Base-by-base conservation (phyloP, 2,329 filamentous ascomycete species). In the Helotiales sp. region DNA sequence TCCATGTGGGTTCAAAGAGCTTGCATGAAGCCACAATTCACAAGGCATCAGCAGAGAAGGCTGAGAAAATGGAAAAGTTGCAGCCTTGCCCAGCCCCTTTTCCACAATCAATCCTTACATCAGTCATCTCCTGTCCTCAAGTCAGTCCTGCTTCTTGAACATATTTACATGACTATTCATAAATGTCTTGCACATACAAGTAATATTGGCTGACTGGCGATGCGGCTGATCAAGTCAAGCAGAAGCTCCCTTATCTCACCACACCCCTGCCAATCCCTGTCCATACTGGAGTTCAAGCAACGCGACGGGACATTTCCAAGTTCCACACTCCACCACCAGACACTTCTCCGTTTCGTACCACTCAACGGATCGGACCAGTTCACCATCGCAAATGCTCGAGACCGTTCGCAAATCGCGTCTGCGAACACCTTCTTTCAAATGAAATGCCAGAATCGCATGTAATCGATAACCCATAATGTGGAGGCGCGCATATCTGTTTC, bases 401-500 rank as follows among this genome's bases (percentile, higher is more conserved):
- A 30, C 34, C 32, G 20, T 34, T 43, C 32, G 30, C 24, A 43
- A 28, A 43, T 72, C 71, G 68, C 72, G 37, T 69, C 67, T 71
- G 69, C 71, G 68, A 71, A 70, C 69, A 43, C 63, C 55, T 67
- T 67, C 66, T 65, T 65, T 57, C 67, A 62, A 49, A 70, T 72
- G 69, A 63, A 52, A 70, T 72, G 69, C 64, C 58, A 66, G 13
- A 45, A 65, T 64, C 65, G 61, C 65, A 71, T 71, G 63, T 65
- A 62, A 69, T 72, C 70, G 50, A 43, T 43, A 60, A 61, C 63
- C 57, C 61, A 83, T 74, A 74, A 97, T 97, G 95, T 97, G 93
- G 93, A 89, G 94, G 84, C 90, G 94, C 80, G 87, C 90, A 70
- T 97, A 97, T 81, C 84, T 98, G 70, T 82, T 96, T 65, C 85